phyloP scores from a whole-genome alignment of 1,139 yeast species.

The Candida tropicalis region DNA sequence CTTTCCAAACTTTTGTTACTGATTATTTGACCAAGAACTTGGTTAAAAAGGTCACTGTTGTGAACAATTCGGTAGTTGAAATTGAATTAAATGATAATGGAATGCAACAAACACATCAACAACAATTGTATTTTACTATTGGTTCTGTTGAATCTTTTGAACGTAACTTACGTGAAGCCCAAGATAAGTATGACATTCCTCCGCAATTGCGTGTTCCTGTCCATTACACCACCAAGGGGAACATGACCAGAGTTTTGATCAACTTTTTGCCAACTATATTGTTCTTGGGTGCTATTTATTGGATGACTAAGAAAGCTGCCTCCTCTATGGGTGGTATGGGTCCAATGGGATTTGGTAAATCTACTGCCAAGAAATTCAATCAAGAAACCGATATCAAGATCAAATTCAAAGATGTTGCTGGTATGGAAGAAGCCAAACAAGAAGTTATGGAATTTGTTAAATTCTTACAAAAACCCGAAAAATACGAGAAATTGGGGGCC shows the following conservation, averaged over 20 bases:
- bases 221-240: constrained; percentile 71
- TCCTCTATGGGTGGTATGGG: constrained; percentile 61
- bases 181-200: constrained; percentile 66
- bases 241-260: constrained; percentile 59
- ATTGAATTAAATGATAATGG: constrained; percentile 45
- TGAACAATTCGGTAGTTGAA: constrained; percentile 41
- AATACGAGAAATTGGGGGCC: constrained; percentile 91
- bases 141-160: constrained; percentile 95
- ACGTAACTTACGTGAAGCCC: constrained; percentile 74
- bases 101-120: constrained; percentile 26
- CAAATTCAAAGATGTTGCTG: constrained; percentile 93
- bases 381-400: constrained; percentile 89
- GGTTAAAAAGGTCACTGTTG: constrained; percentile 39
- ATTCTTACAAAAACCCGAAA: constrained; percentile 84
- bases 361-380: constrained; percentile 88
- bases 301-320: constrained; percentile 58
- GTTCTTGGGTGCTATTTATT: constrained; percentile 84
- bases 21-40: constrained; percentile 42
- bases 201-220: constrained; percentile 77
- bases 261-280: constrained; percentile 82
- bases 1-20: constrained; percentile 49
- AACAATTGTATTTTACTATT: constrained; percentile 60
- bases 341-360: constrained; percentile 77
- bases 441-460: constrained; percentile 98
- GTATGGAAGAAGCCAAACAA: constrained; percentile 95